Conservation (phyloP, 192 early-diverging fungal genomes). For the Coemansia sp. region DNA sequence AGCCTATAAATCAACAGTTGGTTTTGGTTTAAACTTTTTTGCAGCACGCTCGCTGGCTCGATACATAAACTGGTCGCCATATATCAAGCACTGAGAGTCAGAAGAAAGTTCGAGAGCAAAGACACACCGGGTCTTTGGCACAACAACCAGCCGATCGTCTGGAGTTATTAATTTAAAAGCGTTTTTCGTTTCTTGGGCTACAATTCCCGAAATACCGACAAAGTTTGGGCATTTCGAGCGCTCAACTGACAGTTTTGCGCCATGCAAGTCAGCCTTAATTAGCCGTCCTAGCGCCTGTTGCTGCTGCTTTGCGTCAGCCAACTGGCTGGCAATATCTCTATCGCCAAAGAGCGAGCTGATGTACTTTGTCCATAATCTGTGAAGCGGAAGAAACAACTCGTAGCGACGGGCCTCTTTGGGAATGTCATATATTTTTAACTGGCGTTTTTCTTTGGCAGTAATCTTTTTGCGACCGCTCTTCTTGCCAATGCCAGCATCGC, state of each 20-base stretch:
- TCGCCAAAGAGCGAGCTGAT: conserved; percentile 62
- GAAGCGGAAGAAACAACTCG: conserved; percentile 66
- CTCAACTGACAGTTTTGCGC: conserved; percentile 69
- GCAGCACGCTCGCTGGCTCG: conserved; percentile 69
- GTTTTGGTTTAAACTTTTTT: conserved; percentile 54
- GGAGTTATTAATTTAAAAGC: conserved; percentile 74
- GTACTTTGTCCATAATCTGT: conserved; percentile 75
- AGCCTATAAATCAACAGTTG: conserved; percentile 28
- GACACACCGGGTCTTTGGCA: conserved; percentile 70
- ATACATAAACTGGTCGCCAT: conserved; percentile 74
- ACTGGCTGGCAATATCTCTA: conserved; percentile 16
- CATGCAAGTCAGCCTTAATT: conserved; percentile 85
- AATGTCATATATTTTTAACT: conserved; percentile 62
- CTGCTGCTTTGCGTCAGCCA: conserved; percentile 48
- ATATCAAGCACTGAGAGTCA: conserved; percentile 56
- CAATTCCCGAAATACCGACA: conserved; percentile 75
- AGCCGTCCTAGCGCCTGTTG: conserved; percentile 22
- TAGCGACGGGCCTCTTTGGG: conserved; percentile 55
- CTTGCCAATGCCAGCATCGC: conserved; percentile 3
- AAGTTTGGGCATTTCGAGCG: conserved; percentile 74
- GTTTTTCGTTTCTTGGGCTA: conserved; percentile 87
- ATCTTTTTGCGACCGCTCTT: conserved; percentile 54
- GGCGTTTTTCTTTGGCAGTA: conserved; percentile 59
- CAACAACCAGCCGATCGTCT: conserved; percentile 59
- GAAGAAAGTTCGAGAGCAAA: conserved; percentile 52